Conservation (phyloP, 257 asterid genomes). For the Lavandula angustifolia region DNA sequence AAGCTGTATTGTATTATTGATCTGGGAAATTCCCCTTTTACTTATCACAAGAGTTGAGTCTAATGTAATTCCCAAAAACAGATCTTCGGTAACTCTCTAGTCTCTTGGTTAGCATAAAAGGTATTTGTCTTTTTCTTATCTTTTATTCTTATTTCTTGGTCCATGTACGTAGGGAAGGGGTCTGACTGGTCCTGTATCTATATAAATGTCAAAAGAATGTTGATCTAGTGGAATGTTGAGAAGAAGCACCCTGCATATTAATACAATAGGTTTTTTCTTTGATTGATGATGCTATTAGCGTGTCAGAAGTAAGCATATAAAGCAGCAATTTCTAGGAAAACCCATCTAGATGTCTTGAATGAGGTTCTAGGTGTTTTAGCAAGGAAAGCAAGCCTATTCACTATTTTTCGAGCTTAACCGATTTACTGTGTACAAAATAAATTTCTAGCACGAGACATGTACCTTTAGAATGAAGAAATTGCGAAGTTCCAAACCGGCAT, state of each 20-base stretch:
- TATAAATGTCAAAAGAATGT: neutral
- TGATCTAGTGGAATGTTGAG: neutral
- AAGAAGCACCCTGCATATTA: neutral
- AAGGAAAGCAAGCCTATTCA: neutral
- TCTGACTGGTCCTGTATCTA: neutral
- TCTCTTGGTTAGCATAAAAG: neutral
- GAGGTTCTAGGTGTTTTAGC: neutral
- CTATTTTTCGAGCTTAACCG: neutral
- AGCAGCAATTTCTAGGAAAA: constrained; percentile 14
- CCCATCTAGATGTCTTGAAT: constrained; percentile 4
- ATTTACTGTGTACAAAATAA: neutral
- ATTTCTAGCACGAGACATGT: constrained; percentile 23
- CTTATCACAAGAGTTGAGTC: neutral
- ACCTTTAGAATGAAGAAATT: constrained; percentile 94
- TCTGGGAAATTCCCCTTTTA: constrained; percentile 12
- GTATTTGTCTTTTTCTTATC: neutral
- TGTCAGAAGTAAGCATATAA: neutral
- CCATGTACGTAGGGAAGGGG: neutral
- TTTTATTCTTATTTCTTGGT: constrained; percentile 1
- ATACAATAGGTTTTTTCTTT: neutral
- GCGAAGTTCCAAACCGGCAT: constrained; percentile 97
- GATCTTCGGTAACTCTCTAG: constrained; percentile 8
- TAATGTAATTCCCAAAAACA: neutral
- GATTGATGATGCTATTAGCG: neutral
- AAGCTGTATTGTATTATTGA: constrained; percentile 17